phyloP scores from a whole-genome alignment of 305 asterid species.

The Withania somnifera region DNA sequence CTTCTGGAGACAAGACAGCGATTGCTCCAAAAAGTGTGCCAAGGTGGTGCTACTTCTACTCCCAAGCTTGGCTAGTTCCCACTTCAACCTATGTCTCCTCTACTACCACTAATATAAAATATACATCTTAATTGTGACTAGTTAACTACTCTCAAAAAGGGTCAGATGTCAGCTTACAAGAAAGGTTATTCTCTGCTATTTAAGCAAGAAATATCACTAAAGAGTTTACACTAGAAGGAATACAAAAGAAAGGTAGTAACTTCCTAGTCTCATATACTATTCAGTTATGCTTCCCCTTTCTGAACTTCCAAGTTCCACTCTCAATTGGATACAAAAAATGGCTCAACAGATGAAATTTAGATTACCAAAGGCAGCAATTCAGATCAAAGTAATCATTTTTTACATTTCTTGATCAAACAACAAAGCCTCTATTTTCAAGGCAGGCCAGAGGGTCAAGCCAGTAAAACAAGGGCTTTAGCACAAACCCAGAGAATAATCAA shows the following conservation, averaged over 20 bases:
- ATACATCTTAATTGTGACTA: no score
- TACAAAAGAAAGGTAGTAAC: not conserved
- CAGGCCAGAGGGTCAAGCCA: no score
- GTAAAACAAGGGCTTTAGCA: no score
- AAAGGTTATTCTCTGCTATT: not conserved
- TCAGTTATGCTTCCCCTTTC: not conserved
- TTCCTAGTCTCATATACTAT: not conserved
- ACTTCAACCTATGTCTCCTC: no score
- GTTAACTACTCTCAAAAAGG: not conserved
- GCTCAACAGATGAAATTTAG: not conserved
- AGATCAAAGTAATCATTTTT: not conserved
- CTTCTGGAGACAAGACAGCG: no score
- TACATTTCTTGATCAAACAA: not conserved
- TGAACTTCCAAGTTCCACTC: not conserved
- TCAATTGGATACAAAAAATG: no score
- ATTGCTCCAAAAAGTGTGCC: no score
- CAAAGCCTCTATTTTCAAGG: not conserved
- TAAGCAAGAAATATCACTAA: not conserved
- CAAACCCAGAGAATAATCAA: not conserved
- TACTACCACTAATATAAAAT: no score
- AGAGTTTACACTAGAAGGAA: not conserved
- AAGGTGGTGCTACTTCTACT: no score
- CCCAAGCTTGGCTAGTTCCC: no score
- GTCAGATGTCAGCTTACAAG: not conserved
- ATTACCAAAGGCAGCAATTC: not conserved